Evolutionary conservation across 2,329 filamentous ascomycete species (phyloP).

Genomic region (Ascochyta rabiei): DNA sequence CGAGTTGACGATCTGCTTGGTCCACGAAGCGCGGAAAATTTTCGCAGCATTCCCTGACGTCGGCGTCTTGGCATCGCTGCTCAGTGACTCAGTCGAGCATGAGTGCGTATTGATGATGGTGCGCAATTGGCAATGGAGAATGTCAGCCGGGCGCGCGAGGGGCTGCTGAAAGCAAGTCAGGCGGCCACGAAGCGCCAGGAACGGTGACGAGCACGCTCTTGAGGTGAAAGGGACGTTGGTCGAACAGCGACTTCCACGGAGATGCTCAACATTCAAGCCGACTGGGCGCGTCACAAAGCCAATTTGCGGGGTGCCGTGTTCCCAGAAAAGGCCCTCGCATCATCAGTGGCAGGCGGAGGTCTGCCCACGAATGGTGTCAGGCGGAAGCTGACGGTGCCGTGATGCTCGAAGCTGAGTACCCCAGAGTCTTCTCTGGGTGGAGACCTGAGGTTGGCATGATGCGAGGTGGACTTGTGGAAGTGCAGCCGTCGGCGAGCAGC

Average conservation of each 20-base stretch:
- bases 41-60: slow-evolving; percentile 39
- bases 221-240: slow-evolving; percentile 11
- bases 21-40: slow-evolving; percentile 30
- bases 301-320: slow-evolving; percentile 34
- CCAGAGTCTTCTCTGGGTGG: slow-evolving; percentile 30
- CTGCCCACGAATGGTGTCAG: slow-evolving; percentile 21
- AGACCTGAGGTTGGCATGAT: slow-evolving; percentile 22
- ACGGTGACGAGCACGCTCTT: slow-evolving; percentile 15
- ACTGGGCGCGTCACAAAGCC: slow-evolving; percentile 26
- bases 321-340: background rate
- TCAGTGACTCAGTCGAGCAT: slow-evolving; percentile 6
- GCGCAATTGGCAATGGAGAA: slow-evolving; percentile 30
- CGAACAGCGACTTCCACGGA: slow-evolving; percentile 35
- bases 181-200: slow-evolving; percentile 3
- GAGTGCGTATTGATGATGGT: slow-evolving; percentile 23
- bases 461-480: slow-evolving; percentile 6
- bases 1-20: slow-evolving; percentile 24
- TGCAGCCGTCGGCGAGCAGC: slow-evolving; percentile 27
- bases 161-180: slow-evolving; percentile 14
- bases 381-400: slow-evolving; percentile 22
- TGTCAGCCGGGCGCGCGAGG: slow-evolving; percentile 4
- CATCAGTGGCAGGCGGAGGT: background rate
- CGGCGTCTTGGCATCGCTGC: slow-evolving; percentile 36
- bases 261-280: slow-evolving; percentile 31
- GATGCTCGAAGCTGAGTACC: slow-evolving; percentile 14